A percentile compares a stretch with the other conserved stretches of the same genome.
phyloP scores from a whole-genome alignment of 768 basidiomycete genomes.

The Boletus subparvulus region DNA sequence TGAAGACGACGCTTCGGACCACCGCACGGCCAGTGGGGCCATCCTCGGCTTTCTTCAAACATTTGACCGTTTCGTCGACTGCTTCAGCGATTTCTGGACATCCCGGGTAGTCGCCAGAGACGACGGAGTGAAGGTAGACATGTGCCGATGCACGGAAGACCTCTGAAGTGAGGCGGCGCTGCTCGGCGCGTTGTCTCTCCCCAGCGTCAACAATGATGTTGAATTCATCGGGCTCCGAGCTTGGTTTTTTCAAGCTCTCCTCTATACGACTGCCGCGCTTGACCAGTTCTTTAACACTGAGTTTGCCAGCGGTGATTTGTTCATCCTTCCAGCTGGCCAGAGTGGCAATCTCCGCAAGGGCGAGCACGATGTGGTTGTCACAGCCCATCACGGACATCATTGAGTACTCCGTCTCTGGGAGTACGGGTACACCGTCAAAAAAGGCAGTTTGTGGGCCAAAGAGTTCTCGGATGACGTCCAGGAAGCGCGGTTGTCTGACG shows the following conservation, averaged over 20 bases:
- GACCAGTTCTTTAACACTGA: constrained; percentile 64
- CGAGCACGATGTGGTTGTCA: constrained; percentile 76
- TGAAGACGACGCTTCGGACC: constrained; percentile 76
- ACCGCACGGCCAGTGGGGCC: constrained; percentile 49
- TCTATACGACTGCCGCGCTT: constrained; percentile 54
- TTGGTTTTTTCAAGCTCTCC: constrained; percentile 25
- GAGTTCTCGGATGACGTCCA: constrained; percentile 53
- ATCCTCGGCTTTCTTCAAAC: constrained; percentile 41
- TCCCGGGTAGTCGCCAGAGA: constrained; percentile 69
- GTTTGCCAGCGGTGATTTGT: constrained; percentile 38
- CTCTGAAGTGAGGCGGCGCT: constrained; percentile 48
- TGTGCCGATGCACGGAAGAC: constrained; percentile 74
- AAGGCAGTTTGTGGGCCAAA: constrained; percentile 37
- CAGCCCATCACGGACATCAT: constrained; percentile 88
- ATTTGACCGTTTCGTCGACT: constrained; percentile 53
- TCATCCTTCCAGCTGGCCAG: constrained; percentile 66
- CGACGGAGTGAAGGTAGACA: constrained; percentile 74
- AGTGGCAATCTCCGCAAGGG: constrained; percentile 68
- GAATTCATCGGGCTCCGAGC: neutral
- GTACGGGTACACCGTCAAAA: constrained; percentile 39
- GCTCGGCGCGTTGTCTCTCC: constrained; percentile 27
- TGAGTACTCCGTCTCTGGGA: constrained; percentile 45
- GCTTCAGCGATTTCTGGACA: constrained; percentile 60
- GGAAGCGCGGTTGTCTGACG: constrained; percentile 55
- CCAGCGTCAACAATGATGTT: constrained; percentile 1